A percentile compares a stretch with the other conserved stretches of the same genome.
phyloP scores from a whole-genome alignment of 2,329 filamentous ascomycete genomes.

The Beauveria australis region DNA sequence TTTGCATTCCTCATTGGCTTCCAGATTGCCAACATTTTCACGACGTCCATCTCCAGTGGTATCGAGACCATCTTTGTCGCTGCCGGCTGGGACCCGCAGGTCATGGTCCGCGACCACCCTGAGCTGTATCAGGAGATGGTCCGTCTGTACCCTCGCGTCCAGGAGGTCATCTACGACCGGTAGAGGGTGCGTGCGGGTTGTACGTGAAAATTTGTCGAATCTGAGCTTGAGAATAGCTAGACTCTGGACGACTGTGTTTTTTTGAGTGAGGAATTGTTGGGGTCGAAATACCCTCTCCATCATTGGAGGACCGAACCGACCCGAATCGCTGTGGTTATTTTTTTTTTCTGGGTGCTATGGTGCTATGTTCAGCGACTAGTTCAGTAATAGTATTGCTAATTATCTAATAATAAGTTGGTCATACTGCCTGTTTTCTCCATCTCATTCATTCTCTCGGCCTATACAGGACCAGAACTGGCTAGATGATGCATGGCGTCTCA shows the following conservation, averaged over 20 bases:
- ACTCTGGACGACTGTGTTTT: neutral
- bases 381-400: neutral
- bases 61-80: slow-evolving; percentile 89
- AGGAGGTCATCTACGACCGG: slow-evolving; percentile 55
- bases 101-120: slow-evolving; percentile 71
- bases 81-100: slow-evolving; percentile 58
- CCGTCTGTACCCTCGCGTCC: slow-evolving; percentile 73
- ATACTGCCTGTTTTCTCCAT: neutral
- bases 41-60: slow-evolving; percentile 80
- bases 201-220: neutral
- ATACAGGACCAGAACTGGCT: neutral
- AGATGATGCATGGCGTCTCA: neutral
- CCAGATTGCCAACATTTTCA: slow-evolving; percentile 84
- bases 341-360: neutral
- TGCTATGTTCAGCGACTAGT: neutral
- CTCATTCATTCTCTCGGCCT: neutral
- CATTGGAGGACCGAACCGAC: neutral
- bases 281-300: neutral
- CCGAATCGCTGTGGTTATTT: neutral
- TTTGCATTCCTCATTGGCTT: slow-evolving; percentile 85
- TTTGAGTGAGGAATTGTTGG: neutral
- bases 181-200: neutral
- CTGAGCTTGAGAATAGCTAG: neutral
- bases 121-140: slow-evolving; percentile 77
- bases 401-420: neutral